Base-by-base conservation (phyloP, 108 stramenopile genomes). In the Cafeteria roenbergensis region DNA sequence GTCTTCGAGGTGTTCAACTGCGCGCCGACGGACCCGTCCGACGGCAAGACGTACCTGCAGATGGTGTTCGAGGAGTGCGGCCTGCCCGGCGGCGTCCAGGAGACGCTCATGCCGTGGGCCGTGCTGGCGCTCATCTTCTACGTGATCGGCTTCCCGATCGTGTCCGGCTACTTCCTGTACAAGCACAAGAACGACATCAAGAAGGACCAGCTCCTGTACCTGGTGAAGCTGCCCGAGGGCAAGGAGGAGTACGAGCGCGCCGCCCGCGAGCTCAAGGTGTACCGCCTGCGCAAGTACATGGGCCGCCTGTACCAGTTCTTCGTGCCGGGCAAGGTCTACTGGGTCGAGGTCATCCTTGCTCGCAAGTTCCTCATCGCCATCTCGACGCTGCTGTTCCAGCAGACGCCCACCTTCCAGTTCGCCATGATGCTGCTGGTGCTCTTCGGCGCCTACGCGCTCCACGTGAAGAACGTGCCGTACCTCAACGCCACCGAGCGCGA, bases 1-100 rank as follows among this genome's bases (percentile, higher is more conserved):
- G 31, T 57, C 1, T 56, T 75, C 25, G 70, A 58, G 31, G 53
- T 75, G 17, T 75, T 75, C 66, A 69, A 75, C 74, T 75, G 74
- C 58, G 37, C 57, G 37, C n/a, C 53, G 30, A 2, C 37, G 0
- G 68, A 69, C 24, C 52, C 65, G 30, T 22, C 22, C 0, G 74
- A 75, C 51, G 74, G 74, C 21, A 64, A 71, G 64, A 17, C 24
- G 28, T 75, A 75, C 70, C 65, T 70, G 32, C 17, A 61, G n/a
- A 21, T 61, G 9, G 59, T 32, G 17, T 28, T 32, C 29, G 59
- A 22, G 37, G 29, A 66, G 48, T 61, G 59, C 37, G 8, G 59
- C 20, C 20, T 29, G 37, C 21, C 9, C 1, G 59, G 59, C 34
- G 30, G 29, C n/a, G 30, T 32, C 20, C 59, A 61, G 34, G 21